Evolutionary conservation across 495 filamentous ascomycete species (phyloP).

Genomic region (Rhizodiscina lignyota): DNA sequence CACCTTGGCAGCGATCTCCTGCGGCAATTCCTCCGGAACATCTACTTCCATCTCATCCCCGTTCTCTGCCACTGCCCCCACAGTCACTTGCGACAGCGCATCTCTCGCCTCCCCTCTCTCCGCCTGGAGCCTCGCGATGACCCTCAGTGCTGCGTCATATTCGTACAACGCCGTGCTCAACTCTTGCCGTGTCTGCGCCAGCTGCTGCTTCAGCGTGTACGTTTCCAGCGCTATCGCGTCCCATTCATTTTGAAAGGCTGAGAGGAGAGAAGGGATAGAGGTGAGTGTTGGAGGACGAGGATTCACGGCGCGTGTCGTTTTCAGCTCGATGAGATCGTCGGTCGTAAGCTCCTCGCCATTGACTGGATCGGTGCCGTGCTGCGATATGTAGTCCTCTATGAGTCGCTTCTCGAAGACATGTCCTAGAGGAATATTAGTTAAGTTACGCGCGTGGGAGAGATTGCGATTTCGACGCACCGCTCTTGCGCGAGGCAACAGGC

Average conservation of each 20-base stretch:
- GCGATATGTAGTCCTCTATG: slow-evolving; percentile 85
- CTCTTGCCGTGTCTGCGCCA: slow-evolving; percentile 82
- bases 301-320: slow-evolving; percentile 62
- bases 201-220: slow-evolving; percentile 72
- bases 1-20: slow-evolving; percentile 53
- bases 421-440: slow-evolving; percentile 29
- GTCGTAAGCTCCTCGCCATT: slow-evolving; percentile 74
- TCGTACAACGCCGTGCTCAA: slow-evolving; percentile 87
- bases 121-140: slow-evolving; percentile 73
- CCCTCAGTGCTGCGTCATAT: slow-evolving; percentile 84
- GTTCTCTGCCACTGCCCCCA: slow-evolving; percentile 35
- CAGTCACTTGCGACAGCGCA: slow-evolving; percentile 71
- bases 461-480: slow-evolving; percentile 40
- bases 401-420: slow-evolving; percentile 87
- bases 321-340: slow-evolving; percentile 78
- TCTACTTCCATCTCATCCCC: slow-evolving; percentile 91
- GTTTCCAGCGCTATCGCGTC: slow-evolving; percentile 83
- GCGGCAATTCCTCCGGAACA: slow-evolving; percentile 44
- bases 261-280: slow-evolving; percentile 89
- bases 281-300: slow-evolving; percentile 89
- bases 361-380: slow-evolving; percentile 87
- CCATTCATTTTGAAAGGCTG: slow-evolving; percentile 98
- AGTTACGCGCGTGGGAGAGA: neutral
- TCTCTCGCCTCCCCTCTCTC: slow-evolving; percentile 89
- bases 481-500: slow-evolving; percentile 88